Base-by-base conservation (phyloP, 345 rosid species). In the Pseudoturritis turrita region DNA sequence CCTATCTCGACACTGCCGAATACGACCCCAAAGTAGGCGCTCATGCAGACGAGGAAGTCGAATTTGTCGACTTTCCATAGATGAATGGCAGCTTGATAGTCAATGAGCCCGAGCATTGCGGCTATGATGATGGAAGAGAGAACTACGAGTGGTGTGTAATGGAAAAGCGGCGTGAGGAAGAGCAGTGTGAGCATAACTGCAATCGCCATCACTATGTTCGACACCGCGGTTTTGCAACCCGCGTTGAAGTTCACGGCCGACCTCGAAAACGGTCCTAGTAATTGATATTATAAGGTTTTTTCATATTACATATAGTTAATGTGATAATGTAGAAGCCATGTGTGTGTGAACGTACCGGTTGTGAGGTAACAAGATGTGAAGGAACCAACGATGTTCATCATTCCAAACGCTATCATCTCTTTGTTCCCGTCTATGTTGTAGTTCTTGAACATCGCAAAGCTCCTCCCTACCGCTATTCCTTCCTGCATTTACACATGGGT, bases 91-190 rank as follows among this genome's bases (percentile, higher is more conserved):
- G 94, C 92, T 73, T 87, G 80, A 28, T 88, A 88, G 79, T 95
- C 97, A 19, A 95, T 85, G 70, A 92, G 94, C 72, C 97, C 98
- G 3, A 92, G 87, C 99, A 95, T 92, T 31, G 99, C 99, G 0
- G 80, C 17, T 2, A 85, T 86, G 14, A 95, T 89, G 50, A 89
- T 95, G 29, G 99, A 78, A 23, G 97, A 86, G 43, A 95, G 94
- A 28, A 90, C 98, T 33, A 88, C 99, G 18, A 95, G 81, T 14
- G 98, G 99, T 33, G 99, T 95, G 87, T 89, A 90, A 57, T 88
- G 74, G 82, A 95, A 92, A 63, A 95, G 71, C 0, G 97, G 99
- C 9, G 96, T 95, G 18, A 95, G 80, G 72, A 92, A 86, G 36
- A 95, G 73, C 76, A 95, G 36, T 0, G 98, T 92, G 29, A 92